Conservation (phyloP, 768 basidiomycete genomes). For the Pleurotus salmoneostramineus region DNA sequence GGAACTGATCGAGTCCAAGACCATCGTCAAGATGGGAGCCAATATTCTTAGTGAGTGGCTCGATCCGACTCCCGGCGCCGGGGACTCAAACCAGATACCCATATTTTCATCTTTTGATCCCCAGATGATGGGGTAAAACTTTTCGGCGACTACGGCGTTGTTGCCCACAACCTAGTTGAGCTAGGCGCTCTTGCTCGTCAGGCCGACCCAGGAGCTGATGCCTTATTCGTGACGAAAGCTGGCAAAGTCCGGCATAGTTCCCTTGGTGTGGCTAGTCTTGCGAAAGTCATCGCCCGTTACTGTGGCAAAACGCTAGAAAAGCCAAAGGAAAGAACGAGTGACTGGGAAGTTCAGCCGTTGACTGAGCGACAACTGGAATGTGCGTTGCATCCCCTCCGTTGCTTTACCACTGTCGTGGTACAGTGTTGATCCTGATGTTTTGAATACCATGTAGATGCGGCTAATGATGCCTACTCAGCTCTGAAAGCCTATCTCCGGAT, state of each 20-base stretch:
- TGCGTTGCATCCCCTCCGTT: conserved; percentile 12
- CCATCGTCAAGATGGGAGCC: conserved; percentile 25
- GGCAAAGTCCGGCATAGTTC: neutral
- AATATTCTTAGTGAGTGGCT: conserved; percentile 26
- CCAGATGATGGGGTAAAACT: conserved; percentile 34
- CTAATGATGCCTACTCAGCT: conserved; percentile 32
- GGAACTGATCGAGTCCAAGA: conserved; percentile 26
- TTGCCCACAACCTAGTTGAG: conserved; percentile 29
- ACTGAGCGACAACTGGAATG: conserved; percentile 22
- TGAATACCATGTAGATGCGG: conserved; percentile 25
- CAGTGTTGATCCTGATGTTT: neutral
- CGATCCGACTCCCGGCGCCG: neutral
- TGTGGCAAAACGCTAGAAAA: conserved; percentile 26
- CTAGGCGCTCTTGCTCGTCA: conserved; percentile 26
- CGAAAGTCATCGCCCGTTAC: conserved; percentile 15
- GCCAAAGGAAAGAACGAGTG: conserved; percentile 22
- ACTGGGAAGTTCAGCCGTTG: conserved; percentile 28
- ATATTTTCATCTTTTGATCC: neutral
- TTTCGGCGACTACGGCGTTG: conserved; percentile 33
- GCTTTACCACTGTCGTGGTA: neutral
- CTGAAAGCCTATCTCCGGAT: conserved; percentile 26
- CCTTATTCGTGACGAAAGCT: neutral
- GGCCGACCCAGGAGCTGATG: conserved; percentile 20
- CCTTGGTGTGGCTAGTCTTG: neutral
- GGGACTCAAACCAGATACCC: neutral